A percentile compares a stretch with the other conserved stretches of the same genome.
These are phyloP conservation scores for Setaria italica DNA, from an alignment of 202 grass and related monocot species.

Conservation along the genomic window DNA sequence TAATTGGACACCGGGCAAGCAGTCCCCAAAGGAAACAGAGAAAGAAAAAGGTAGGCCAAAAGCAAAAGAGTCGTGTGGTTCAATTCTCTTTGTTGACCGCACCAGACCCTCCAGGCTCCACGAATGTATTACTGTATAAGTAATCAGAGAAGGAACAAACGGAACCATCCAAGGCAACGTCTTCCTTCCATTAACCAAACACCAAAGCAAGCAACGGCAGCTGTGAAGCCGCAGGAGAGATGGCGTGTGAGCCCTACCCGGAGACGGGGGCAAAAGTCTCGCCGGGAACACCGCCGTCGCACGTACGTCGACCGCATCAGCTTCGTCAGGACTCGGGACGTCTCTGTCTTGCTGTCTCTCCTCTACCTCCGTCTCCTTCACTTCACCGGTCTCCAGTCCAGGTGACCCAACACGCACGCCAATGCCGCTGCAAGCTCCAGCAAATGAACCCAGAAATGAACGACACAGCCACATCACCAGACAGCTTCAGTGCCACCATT, in stretches of 20 bases:
- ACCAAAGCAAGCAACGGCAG: not conserved
- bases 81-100: too few species aligned
- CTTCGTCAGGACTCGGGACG: not conserved
- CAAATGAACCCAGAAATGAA: not conserved
- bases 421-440: not conserved
- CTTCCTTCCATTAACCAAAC: not conserved
- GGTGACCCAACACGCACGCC: constrained; percentile 19
- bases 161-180: not conserved
- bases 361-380: not conserved
- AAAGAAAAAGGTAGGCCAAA: not conserved
- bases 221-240: not conserved
- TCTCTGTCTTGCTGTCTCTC: not conserved
- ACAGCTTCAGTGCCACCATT: too few species aligned
- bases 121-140: not conserved
- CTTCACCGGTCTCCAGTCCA: not conserved
- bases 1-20: not conserved
- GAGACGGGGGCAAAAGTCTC: not conserved
- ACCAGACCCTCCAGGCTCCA: not conserved
- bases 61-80: not conserved
- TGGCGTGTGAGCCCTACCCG: not conserved
- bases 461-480: not conserved
- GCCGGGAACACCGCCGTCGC: constrained; percentile 31
- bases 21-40: not conserved
- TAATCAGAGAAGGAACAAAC: not conserved
- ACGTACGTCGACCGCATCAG: not conserved